Base-by-base conservation (phyloP, 2,329 filamentous ascomycete species). In the Aspergillus sojae region DNA sequence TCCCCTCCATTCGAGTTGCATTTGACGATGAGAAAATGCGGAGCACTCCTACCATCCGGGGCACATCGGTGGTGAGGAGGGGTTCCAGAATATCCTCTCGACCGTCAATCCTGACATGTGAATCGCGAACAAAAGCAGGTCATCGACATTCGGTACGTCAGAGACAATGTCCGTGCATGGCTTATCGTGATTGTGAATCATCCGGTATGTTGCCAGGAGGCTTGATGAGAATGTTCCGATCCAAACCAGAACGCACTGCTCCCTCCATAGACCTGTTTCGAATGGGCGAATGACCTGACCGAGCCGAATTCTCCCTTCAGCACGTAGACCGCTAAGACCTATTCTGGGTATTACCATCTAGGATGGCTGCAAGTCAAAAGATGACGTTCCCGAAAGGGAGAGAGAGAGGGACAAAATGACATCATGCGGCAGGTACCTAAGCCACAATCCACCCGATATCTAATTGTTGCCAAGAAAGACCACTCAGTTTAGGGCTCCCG, bases 101-200 rank as follows among this genome's bases (percentile, higher is more conserved):
- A 45, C 39, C 53, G 46, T 41, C 53, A 52, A 61, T 30, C 11
- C 21, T 39, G 58, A 60, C 63, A 65, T 65, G 63, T 65, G 63
- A 65, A 64, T 30, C 50, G 21, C 50, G 34, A 32, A 53, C 28
- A 39, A 36, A 55, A 56, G 48, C 54, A 62, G 41, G 62, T 41
- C 60, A 56, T 50, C 26, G 57, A 45, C 50, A n/a, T 45, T 39
- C 26, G 26, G 28, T 57, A 64, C 60, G 52, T 58, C 45, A 59
- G 57, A 30, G 30, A 56, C 16, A 28, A 19, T 36, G 58, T 58
- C 54, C 46, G 57, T 63, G 61, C 61, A 62, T 60, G 55, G 32
- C 60, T 60, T 65, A 65, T 63, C 63, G 57, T 57, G 52, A 14
- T 54, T 41, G 58, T 54, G 55, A 58, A 60, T 62, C 55, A 41